Base-by-base conservation (phyloP, 2,329 filamentous ascomycete species). In the Colletotrichum lindemuthianum region DNA sequence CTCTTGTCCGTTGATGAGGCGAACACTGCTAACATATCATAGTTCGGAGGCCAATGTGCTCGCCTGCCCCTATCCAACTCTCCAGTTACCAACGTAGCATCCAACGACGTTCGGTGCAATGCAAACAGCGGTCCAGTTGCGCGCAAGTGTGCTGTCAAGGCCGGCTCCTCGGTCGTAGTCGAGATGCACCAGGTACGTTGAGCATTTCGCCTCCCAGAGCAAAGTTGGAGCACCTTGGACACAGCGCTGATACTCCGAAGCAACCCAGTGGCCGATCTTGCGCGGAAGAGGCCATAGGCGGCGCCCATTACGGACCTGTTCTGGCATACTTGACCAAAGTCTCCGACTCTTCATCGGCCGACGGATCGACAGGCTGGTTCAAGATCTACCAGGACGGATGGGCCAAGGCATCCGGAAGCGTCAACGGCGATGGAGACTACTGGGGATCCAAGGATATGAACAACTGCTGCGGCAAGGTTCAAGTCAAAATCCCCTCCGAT, bases 251-350 rank as follows among this genome's bases (percentile, higher is more conserved):
- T 47, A 4, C 3, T 16, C 43, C 33, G 13, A 16, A 80, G 74
- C 78, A 81, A 70, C 73, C 73, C 24, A 72, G 71, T 48, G 77
- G 79, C 71, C 77, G 82, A 32, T 72, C 72, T 41, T 85, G 82
- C 69, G 65, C 66, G 47, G 79, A 75, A 63, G 78, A 84, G 67
- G 84, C 81, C 24, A 84, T 86, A 64, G 83, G 83, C 12, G 83
- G 83, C 37, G 78, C 79, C 47, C 83, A 86, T 72, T 82, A 81
- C 69, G 82, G 83, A 1, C 83, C 83, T 1, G 79, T 85, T 2
- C 72, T 81, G 16, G 78, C 79, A 3, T 84, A 85, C 72, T 70
- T 84, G 63, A 77, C 77, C 67, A 81, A 83, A 67, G 83, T 86
- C 4, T 67, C 75, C 4, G 79, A 84, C 68, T 79, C 83, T 2